Base-by-base conservation (phyloP, 164 flowering plant species). In the Macadamia integrifolia region DNA sequence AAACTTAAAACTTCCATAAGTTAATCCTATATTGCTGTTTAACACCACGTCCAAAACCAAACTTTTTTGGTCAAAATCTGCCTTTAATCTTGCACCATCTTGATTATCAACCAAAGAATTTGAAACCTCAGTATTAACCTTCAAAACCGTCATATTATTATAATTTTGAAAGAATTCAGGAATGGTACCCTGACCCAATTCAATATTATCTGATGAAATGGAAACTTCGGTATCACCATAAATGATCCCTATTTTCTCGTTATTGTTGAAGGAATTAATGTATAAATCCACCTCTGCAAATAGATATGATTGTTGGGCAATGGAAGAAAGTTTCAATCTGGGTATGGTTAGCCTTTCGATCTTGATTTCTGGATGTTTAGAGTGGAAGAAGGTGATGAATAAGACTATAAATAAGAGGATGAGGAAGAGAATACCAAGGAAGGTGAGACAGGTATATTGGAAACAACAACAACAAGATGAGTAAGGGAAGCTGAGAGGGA, bases 21-120 rank as follows among this genome's bases (percentile, higher is more conserved):
- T n/a, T 1, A 62, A 42, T 3, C 58, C 49, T 5, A 67, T 9
- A 2, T 8, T 6, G 28, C 66, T 59, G 1, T n/a, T 58, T 31
- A 66, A 32, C 0, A 58, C 14, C 66, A 72, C 67, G 53, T 66
- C 69, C 28, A 66, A 9, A 0, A 66, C 62, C 62, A 58, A 28
- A n/a, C 43, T 40, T 31, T 58, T 58, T 0, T 28, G 3, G 6
- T 43, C 44, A 14, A 23, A 40, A 13, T 46, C 40, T 1, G 23
- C 1, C 30, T 66, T 58, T 23, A 66, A 44, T 28, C 1, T 12
- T 15, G 15, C 55, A 18, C 53, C 69, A 13, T 58, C 55, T 18
- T 42, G 55, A 23, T 66, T 58, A 3, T 66, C 42, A 18, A 66
- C 43, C 12, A 44, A 32, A 43, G 1, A 58, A 5, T 44, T 42